Base-by-base conservation (phyloP, 1,139 yeast species). In the Pichia sp. region DNA sequence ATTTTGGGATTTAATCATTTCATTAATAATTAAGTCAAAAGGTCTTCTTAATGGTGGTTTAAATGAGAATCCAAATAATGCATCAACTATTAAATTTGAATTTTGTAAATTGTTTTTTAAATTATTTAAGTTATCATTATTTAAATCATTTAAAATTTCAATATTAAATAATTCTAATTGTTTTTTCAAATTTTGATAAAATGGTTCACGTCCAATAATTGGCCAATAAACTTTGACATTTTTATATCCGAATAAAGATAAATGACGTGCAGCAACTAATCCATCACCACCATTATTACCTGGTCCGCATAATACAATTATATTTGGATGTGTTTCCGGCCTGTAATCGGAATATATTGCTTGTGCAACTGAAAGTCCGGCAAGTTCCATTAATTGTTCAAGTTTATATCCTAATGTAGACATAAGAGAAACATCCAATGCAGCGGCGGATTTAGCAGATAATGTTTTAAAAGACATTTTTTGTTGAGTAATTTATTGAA, bases 201-300 rank as follows among this genome's bases (percentile, higher is more conserved):
- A 61, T 25, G 64, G 67, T 40, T 60, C 64, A 47, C 73, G 74
- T 4, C 82, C 72, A 46, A 73, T 71, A 54, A 76, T 80, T 4
- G 92, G 92, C 56, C 82, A 83, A 60, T 70, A 82, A 1, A 90
- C 71, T 4, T 74, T 66, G 0, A 96, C 96, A 8, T 70, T 67
- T 12, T 43, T 29, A 61, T 82, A 87, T 1, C 92, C 95, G 72
- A 94, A 80, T 9, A 87, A 66, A 54, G 78, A 78, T 52, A 92
- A 69, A 61, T 94, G 98, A 37, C 98, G 74, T 4, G 97, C 96
- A 26, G 96, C 95, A 3, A 92, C 98, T 23, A 92, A 68, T 0
- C 98, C 98, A 63, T 92, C 98, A 1, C 98, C 98, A 3, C 90
- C 97, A 59, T 92, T 92, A 59, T 92, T 92, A 1, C 98, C 98